Conservation (phyloP, 2,329 filamentous ascomycete species). For the Fusarium sp. region DNA sequence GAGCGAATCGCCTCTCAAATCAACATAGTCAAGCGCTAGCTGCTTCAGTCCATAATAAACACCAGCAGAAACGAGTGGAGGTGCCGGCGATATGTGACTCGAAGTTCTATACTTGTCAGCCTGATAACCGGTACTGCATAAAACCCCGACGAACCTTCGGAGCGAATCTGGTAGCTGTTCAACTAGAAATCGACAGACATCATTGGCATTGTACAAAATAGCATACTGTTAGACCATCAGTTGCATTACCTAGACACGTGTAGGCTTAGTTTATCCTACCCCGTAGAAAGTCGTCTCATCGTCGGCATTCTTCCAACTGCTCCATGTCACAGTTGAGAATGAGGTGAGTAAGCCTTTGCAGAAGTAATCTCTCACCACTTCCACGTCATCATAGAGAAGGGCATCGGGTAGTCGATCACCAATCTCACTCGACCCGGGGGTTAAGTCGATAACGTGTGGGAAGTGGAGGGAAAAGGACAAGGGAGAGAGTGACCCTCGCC, state of each 20-base stretch:
- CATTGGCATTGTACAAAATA: background rate
- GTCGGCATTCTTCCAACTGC: background rate
- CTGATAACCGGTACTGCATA: background rate
- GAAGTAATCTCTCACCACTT: background rate
- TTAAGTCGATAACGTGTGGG: background rate
- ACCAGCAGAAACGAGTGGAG: rapidly evolving
- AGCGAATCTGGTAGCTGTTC: background rate
- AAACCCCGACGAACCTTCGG: background rate
- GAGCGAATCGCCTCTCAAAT: background rate
- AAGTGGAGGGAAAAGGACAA: background rate
- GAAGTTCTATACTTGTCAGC: background rate
- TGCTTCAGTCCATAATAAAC: background rate
- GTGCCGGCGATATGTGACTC: background rate
- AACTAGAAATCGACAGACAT: background rate
- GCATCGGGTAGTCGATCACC: rapidly evolving
- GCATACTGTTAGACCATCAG: background rate
- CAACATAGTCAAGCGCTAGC: background rate
- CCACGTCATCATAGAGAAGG: rapidly evolving
- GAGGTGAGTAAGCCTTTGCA: background rate
- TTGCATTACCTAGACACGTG: background rate
- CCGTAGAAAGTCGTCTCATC: background rate
- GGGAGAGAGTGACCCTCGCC: background rate
- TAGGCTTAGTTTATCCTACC: background rate
- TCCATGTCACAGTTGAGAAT: background rate
- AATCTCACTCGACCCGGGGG: background rate